phyloP scores from a whole-genome alignment of 1,284 basidiomycete genomes.

The Puccinia coronata region DNA sequence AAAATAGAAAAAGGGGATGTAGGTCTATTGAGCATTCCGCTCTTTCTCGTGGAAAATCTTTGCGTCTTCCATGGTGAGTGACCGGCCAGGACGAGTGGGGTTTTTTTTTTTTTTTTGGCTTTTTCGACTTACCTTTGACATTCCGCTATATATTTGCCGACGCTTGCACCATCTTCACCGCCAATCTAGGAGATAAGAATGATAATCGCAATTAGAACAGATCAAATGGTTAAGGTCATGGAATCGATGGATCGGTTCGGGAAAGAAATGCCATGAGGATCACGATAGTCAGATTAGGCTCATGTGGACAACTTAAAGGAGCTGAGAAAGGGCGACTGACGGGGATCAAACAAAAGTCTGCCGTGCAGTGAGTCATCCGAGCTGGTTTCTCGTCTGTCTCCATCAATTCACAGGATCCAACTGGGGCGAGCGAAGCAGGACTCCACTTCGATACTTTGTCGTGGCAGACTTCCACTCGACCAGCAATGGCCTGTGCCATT shows the following conservation, averaged over 20 bases:
- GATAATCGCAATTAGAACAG: background rate
- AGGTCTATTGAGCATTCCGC: no score
- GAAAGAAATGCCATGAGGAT: background rate
- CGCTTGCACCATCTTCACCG: slow-evolving; percentile 40
- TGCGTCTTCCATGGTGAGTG: no score
- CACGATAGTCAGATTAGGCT: background rate
- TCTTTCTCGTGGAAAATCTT: no score
- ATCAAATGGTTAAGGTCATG: background rate
- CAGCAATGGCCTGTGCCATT: no score
- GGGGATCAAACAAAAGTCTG: slow-evolving; percentile 47
- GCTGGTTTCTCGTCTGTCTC: background rate
- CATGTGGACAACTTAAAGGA: background rate
- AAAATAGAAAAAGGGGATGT: no score
- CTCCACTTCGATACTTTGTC: no score
- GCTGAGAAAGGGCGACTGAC: background rate
- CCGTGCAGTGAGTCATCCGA: slow-evolving; percentile 19
- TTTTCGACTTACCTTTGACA: slow-evolving; percentile 30
- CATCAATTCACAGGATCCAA: no score
- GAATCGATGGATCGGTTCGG: background rate
- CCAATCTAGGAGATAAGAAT: slow-evolving; percentile 15
- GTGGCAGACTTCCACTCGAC: no score
- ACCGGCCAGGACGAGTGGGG: no score
- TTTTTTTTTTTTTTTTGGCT: no score
- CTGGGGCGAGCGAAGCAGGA: no score
- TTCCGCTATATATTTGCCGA: slow-evolving; percentile 42